These are phyloP conservation scores for Coleophoma eucalyptorum DNA, from an alignment of 2,329 filamentous ascomycete genomes.

Conservation along the genomic window DNA sequence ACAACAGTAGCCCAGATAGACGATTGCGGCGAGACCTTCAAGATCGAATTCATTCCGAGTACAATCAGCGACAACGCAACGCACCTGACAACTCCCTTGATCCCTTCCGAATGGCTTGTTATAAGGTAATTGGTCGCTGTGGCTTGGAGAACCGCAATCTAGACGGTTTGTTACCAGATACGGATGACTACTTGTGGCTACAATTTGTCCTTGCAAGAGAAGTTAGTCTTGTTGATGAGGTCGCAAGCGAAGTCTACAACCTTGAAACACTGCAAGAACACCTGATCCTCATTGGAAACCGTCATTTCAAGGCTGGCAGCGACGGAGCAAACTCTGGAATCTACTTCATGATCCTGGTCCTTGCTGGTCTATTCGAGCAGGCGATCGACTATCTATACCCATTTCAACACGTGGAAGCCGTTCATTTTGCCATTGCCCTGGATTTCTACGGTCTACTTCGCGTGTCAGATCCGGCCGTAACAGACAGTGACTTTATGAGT, in stretches of 20 bases:
- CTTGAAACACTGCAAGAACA: slow-evolving; percentile 69
- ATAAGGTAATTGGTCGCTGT: slow-evolving; percentile 89
- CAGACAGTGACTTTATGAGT: slow-evolving; percentile 66
- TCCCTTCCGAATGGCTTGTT: slow-evolving; percentile 94
- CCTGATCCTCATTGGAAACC: slow-evolving; percentile 82
- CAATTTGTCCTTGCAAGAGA: slow-evolving; percentile 68
- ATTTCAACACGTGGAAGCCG: slow-evolving; percentile 88
- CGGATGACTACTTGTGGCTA: slow-evolving; percentile 70
- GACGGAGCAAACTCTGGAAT: slow-evolving; percentile 76
- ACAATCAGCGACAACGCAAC: slow-evolving; percentile 78
- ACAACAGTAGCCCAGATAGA: slow-evolving; percentile 72
- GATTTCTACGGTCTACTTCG: slow-evolving; percentile 87
- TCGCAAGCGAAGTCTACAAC: slow-evolving; percentile 63
- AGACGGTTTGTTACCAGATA: slow-evolving; percentile 58
- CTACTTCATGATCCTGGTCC: slow-evolving; percentile 88
- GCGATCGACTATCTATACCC: slow-evolving; percentile 88
- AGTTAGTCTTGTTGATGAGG: slow-evolving; percentile 58
- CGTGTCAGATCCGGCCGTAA: slow-evolving; percentile 74
- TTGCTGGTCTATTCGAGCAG: slow-evolving; percentile 91
- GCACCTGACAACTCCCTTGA: slow-evolving; percentile 85
- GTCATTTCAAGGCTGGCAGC: slow-evolving; percentile 81
- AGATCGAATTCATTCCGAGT: slow-evolving; percentile 85
- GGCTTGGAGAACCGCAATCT: slow-evolving; percentile 62
- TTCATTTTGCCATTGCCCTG: slow-evolving; percentile 89
- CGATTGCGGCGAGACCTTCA: slow-evolving; percentile 76